A percentile compares a stretch with the other conserved stretches of the same genome.
Evolutionary conservation across 2,329 filamentous ascomycete genomes (phyloP).

Genomic region (Coleophoma eucalyptorum): DNA sequence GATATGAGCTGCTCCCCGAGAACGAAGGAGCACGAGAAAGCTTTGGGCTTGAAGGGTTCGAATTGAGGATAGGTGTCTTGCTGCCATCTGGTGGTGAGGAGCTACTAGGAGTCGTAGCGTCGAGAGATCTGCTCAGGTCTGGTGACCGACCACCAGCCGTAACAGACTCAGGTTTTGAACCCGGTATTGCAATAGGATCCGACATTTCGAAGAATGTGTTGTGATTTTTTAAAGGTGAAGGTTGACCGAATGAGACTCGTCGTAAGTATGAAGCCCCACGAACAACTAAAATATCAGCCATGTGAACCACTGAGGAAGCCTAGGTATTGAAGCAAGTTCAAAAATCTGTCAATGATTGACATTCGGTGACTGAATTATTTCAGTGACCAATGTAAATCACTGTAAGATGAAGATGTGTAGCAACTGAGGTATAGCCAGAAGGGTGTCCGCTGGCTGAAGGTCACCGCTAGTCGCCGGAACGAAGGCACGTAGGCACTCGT

Average conservation of each 20-base stretch:
- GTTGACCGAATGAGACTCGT: conserved; percentile 35
- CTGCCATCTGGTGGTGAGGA: conserved; percentile 41
- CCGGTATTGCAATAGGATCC: conserved; percentile 33
- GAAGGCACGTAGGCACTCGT: too few relatives aligned
- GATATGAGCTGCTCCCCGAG: conserved; percentile 79
- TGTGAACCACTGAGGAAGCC: conserved; percentile 10
- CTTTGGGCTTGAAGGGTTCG: conserved; percentile 44
- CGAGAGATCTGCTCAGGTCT: conserved; percentile 9
- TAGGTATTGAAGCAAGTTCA: background rate
- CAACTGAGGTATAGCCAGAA: too few relatives aligned
- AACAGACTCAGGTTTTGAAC: conserved; percentile 14
- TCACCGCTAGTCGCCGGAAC: too few relatives aligned
- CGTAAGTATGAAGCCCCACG: conserved; percentile 36
- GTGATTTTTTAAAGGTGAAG: conserved; percentile 23
- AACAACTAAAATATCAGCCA: conserved; percentile 40
- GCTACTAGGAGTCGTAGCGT: conserved; percentile 35
- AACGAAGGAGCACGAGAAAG: conserved; percentile 78
- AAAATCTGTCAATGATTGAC: background rate
- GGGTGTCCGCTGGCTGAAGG: too few relatives aligned
- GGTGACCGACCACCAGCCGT: conserved; percentile 16
- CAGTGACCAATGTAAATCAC: too few relatives aligned
- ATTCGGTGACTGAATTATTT: too few relatives aligned
- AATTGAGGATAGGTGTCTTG: conserved; percentile 49
- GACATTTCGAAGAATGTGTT: conserved; percentile 40
- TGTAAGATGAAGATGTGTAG: too few relatives aligned